These are phyloP conservation scores for Backusella macrospora DNA, from an alignment of 192 early-diverging fungal species.

Conservation along the genomic window DNA sequence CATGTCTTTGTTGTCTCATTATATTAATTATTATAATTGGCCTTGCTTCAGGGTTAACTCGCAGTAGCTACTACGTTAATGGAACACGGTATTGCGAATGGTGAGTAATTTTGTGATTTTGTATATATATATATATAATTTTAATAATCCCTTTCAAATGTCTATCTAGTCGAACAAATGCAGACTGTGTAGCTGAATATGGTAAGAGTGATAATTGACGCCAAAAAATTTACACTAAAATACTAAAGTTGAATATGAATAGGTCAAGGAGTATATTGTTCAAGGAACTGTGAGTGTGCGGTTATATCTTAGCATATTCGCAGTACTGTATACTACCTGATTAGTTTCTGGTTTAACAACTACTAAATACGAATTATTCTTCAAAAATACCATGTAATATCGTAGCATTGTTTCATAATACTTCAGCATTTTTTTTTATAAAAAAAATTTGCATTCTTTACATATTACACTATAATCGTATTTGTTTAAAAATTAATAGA, in stretches of 20 bases:
- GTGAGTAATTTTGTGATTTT: neutral
- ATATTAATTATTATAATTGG: slow-evolving; percentile 9
- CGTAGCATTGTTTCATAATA: too few species aligned
- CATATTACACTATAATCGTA: too few species aligned
- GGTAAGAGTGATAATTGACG: neutral
- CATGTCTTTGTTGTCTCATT: neutral
- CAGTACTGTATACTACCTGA: too few species aligned
- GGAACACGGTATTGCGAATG: neutral
- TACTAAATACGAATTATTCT: too few species aligned
- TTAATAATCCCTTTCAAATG: neutral
- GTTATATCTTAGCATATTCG: neutral
- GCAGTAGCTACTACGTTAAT: neutral
- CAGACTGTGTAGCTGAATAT: slow-evolving; percentile 2
- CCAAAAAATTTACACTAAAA: neutral
- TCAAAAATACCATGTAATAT: too few species aligned
- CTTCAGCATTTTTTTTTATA: too few species aligned
- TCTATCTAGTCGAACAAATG: slow-evolving; percentile 16
- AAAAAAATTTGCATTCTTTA: too few species aligned
- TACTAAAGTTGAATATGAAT: neutral
- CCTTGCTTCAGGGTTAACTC: slow-evolving; percentile 4
- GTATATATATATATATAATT: neutral
- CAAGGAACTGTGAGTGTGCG: neutral
- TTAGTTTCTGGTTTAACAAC: too few species aligned
- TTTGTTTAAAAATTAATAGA: too few species aligned
- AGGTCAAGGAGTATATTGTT: neutral